phyloP scores from a whole-genome alignment of 108 stramenopile genomes.

The Nannochloropsis gaditana region DNA sequence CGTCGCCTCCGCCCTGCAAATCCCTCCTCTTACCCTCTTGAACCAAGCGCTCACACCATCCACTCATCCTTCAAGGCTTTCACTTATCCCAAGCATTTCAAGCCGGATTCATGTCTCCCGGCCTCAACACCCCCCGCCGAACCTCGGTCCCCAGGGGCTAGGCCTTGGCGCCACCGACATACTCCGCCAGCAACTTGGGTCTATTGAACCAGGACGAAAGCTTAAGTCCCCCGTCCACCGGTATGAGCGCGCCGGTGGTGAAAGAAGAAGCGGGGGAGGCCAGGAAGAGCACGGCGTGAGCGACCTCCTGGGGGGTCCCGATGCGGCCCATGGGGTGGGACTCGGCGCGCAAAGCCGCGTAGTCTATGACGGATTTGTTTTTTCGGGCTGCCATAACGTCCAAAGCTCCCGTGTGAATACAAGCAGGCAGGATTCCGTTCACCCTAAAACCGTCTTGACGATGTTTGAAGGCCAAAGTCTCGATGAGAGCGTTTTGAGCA shows the following conservation, averaged over 20 bases:
- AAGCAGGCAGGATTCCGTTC: neutral
- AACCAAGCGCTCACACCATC: no score
- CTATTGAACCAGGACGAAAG: neutral
- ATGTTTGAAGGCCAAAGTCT: slow-evolving; percentile 1
- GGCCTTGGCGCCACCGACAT: neutral
- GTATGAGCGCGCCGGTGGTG: neutral
- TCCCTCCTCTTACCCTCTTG: no score
- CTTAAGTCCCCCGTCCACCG: neutral
- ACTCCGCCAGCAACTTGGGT: neutral
- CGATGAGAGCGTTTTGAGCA: neutral
- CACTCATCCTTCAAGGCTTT: no score
- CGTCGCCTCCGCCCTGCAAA: no score
- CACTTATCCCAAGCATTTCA: no score
- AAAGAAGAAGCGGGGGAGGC: slow-evolving; percentile 15
- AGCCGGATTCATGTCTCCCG: no score
- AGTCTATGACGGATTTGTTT: neutral
- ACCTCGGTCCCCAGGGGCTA: no score
- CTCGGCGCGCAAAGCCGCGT: neutral
- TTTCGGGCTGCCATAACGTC: neutral
- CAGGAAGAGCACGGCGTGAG: neutral
- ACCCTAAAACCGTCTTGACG: neutral
- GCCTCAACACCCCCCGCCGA: no score
- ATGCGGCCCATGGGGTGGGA: neutral
- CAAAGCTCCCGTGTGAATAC: neutral
- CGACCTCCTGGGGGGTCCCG: neutral